Conservation (phyloP, 2,329 filamentous ascomycete species). For the Pseudopyrenochaeta lycopersici region DNA sequence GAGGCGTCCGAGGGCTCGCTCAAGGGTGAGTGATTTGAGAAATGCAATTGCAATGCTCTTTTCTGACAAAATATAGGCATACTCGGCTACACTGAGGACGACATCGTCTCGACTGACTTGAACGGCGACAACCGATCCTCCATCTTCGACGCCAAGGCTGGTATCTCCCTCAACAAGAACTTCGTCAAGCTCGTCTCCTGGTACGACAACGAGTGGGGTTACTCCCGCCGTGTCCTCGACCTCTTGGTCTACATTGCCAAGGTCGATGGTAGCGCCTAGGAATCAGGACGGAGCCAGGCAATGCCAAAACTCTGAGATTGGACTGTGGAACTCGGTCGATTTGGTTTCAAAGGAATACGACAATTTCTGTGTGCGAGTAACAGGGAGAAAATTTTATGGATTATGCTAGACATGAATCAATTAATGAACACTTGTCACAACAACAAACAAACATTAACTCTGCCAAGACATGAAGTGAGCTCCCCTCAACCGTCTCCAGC, state of each 20-base stretch:
- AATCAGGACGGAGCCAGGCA: conserved; percentile 49
- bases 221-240: conserved; percentile 80
- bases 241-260: conserved; percentile 58
- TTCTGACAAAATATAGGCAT: conserved; percentile 68
- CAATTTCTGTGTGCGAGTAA: conserved; percentile 13
- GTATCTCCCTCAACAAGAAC: conserved; percentile 98
- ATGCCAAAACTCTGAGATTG: conserved; percentile 43
- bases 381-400: conserved; percentile 25
- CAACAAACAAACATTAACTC: not conserved
- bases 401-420: conserved; percentile 41
- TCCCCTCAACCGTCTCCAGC: conserved; percentile 14
- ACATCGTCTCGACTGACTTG: conserved; percentile 91
- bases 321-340: conserved; percentile 8
- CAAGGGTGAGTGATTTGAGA: conserved; percentile 73
- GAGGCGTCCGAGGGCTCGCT: conserved; percentile 81
- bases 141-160: conserved; percentile 99
- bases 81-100: conserved; percentile 95
- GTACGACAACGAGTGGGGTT: conserved; percentile 99
- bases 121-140: conserved; percentile 93
- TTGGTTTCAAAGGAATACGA: conserved; percentile 3
- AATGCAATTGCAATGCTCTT: not conserved
- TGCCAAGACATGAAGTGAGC: conserved; percentile 5
- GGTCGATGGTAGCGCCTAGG: conserved; percentile 54
- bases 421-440: conserved; percentile 35
- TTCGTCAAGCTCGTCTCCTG: conserved; percentile 98